These are phyloP conservation scores for Mycena crocata DNA, from an alignment of 768 basidiomycete genomes.

Conservation along the genomic window DNA sequence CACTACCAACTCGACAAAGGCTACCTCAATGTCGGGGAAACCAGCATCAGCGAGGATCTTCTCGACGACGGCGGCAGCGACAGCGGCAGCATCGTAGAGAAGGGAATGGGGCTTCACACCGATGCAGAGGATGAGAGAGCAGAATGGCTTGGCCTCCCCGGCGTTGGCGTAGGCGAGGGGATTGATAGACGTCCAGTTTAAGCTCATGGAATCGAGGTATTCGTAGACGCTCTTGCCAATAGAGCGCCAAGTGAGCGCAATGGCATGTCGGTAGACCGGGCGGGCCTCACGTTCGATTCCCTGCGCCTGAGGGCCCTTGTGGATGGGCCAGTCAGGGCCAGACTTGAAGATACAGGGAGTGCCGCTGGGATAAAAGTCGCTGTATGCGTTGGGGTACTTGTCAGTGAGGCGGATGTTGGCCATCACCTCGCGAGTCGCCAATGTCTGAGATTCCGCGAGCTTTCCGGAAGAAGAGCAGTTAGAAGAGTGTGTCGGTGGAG, in stretches of 20 bases:
- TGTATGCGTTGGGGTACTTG: slow-evolving; percentile 24
- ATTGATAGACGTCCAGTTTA: slow-evolving; percentile 47
- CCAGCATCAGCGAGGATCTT: slow-evolving; percentile 40
- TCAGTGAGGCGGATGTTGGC: not conserved
- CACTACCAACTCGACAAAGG: slow-evolving; percentile 44
- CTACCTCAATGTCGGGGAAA: slow-evolving; percentile 48
- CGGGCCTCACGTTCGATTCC: slow-evolving; percentile 36
- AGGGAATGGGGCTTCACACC: slow-evolving; percentile 47
- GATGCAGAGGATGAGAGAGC: slow-evolving; percentile 42
- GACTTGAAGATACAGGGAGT: slow-evolving; percentile 44
- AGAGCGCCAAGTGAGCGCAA: slow-evolving; percentile 38
- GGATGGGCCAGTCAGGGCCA: slow-evolving; percentile 41
- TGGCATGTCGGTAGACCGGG: slow-evolving; percentile 44
- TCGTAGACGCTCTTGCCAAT: slow-evolving; percentile 37
- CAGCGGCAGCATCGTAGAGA: slow-evolving; percentile 39
- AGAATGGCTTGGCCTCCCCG: slow-evolving; percentile 32
- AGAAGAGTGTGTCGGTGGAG: too few species aligned
- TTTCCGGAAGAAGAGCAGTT: too few species aligned
- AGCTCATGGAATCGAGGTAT: slow-evolving; percentile 38
- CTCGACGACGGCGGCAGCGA: slow-evolving; percentile 38
- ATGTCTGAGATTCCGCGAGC: too few species aligned
- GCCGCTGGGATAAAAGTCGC: slow-evolving; percentile 42
- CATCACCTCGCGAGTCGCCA: too few species aligned
- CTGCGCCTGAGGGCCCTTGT: slow-evolving; percentile 34
- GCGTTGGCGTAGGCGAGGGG: slow-evolving; percentile 44